phyloP scores from a whole-genome alignment of 768 basidiomycete genomes.

The Auricularia sp. region DNA sequence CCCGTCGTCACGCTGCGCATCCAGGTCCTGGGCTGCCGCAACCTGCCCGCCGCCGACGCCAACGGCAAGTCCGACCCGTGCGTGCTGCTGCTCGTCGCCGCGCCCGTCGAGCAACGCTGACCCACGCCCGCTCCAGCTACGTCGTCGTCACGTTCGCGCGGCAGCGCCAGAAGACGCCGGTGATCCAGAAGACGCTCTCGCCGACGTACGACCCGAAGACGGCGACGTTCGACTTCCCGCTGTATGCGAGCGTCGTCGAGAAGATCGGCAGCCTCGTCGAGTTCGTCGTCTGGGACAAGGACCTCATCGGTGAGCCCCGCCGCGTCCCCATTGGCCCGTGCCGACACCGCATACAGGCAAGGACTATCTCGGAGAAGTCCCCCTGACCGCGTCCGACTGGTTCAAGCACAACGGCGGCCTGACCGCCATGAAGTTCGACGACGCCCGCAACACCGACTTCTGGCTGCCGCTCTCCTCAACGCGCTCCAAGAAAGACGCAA shows the following conservation, averaged over 20 bases:
- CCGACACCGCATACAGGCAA: conserved; percentile 17
- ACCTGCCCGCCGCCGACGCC: conserved; percentile 13
- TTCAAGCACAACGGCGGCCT: conserved; percentile 15
- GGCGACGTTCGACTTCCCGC: conserved; percentile 30
- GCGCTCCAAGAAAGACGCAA: conserved; percentile 17
- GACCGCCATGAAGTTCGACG: conserved; percentile 16
- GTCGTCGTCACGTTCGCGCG: conserved; percentile 20
- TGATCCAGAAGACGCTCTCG: conserved; percentile 25
- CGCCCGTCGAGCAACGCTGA: neutral
- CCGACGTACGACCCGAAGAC: conserved; percentile 22
- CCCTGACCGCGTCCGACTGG: conserved; percentile 29
- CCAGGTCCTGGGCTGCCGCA: conserved; percentile 13
- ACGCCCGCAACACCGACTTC: conserved; percentile 20
- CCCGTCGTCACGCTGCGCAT: conserved; percentile 14
- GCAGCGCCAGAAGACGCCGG: conserved; percentile 20
- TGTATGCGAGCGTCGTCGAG: conserved; percentile 24
- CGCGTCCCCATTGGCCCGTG: neutral
- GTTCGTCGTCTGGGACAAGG: conserved; percentile 36
- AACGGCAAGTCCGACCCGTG: conserved; percentile 16
- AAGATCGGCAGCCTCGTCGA: conserved; percentile 19
- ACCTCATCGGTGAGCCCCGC: conserved; percentile 8
- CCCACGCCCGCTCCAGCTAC: conserved; percentile 11
- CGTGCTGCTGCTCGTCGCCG: neutral
- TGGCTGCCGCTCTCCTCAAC: neutral
- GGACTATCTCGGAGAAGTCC: conserved; percentile 37